These are phyloP conservation scores for Westerdykella aurantiaca DNA, from an alignment of 2,329 filamentous ascomycete species.

Conservation along the genomic window DNA sequence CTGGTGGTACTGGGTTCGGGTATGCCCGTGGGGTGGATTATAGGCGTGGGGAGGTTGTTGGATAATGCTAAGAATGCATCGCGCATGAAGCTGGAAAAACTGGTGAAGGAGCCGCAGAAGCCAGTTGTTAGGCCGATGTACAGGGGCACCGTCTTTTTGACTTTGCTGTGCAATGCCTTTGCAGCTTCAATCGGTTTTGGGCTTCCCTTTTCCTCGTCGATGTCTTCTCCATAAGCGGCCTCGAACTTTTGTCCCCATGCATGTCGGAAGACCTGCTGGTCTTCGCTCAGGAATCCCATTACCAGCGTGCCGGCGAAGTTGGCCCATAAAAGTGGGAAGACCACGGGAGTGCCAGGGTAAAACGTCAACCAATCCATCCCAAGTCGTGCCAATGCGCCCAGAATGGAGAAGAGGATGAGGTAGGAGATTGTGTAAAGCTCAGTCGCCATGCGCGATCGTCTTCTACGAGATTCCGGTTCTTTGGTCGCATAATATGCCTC, in stretches of 20 bases:
- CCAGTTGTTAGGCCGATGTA: constrained; percentile 83
- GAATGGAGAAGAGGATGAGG: constrained; percentile 75
- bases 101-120: constrained; percentile 85
- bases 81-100: constrained; percentile 79
- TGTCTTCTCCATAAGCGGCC: constrained; percentile 15
- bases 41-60: constrained; percentile 60
- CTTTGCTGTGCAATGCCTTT: constrained; percentile 41
- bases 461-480: constrained; percentile 9
- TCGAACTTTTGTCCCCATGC: constrained; percentile 54
- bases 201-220: constrained; percentile 36
- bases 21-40: constrained; percentile 34
- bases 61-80: constrained; percentile 74
- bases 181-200: constrained; percentile 43
- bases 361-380: constrained; percentile 73
- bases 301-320: constrained; percentile 77
- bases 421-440: constrained; percentile 65
- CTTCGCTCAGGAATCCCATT: constrained; percentile 78
- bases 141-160: constrained; percentile 80
- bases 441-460: constrained; percentile 29
- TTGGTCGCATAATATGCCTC: constrained; percentile 9
- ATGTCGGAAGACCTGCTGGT: constrained; percentile 65
- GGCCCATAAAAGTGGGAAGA: constrained; percentile 75
- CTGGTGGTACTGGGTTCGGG: constrained; percentile 24
- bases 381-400: constrained; percentile 77
- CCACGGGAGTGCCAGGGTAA: constrained; percentile 70